Evolutionary conservation across 1,284 basidiomycete genomes (phyloP).

Genomic region (Blastosporella zonata): DNA sequence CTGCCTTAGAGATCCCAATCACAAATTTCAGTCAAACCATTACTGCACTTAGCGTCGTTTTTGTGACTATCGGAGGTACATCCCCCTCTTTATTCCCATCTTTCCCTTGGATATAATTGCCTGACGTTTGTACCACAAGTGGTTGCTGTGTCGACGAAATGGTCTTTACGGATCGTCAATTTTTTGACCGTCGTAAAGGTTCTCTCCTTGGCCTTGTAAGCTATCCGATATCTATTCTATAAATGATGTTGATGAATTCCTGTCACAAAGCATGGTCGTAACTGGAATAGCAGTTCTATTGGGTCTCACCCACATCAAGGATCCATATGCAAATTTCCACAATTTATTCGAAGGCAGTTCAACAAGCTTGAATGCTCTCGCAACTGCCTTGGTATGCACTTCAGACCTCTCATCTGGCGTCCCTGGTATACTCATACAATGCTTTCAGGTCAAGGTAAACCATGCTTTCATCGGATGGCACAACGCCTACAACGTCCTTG

Average conservation of each 20-base stretch:
- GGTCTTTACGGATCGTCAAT: conserved; percentile 30
- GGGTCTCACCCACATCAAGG: conserved; percentile 28
- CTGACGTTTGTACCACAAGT: conserved; percentile 15
- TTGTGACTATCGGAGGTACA: conserved; percentile 24
- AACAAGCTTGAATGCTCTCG: conserved; percentile 27
- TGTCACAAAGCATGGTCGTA: conserved; percentile 21
- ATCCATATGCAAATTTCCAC: conserved; percentile 30
- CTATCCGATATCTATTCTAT: not conserved
- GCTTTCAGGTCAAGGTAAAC: conserved; percentile 28
- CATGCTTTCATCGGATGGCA: conserved; percentile 32
- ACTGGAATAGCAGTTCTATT: conserved; percentile 29
- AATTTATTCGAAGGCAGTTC: conserved; percentile 28
- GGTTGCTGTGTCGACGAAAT: conserved; percentile 32
- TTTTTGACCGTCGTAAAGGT: conserved; percentile 27
- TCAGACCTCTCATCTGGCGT: not conserved
- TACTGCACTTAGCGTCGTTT: conserved; percentile 22
- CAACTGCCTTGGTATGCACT: conserved; percentile 26
- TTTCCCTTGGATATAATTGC: not conserved
- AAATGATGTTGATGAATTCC: not conserved
- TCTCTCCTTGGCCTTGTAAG: conserved; percentile 28
- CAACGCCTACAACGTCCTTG: conserved; percentile 32
- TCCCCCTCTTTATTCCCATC: not conserved
- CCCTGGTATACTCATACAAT: not conserved
- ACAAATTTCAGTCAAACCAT: conserved; percentile 23
- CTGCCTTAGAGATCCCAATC: conserved; percentile 26